Conservation (phyloP, 768 basidiomycete genomes). For the Collybia mongolica region DNA sequence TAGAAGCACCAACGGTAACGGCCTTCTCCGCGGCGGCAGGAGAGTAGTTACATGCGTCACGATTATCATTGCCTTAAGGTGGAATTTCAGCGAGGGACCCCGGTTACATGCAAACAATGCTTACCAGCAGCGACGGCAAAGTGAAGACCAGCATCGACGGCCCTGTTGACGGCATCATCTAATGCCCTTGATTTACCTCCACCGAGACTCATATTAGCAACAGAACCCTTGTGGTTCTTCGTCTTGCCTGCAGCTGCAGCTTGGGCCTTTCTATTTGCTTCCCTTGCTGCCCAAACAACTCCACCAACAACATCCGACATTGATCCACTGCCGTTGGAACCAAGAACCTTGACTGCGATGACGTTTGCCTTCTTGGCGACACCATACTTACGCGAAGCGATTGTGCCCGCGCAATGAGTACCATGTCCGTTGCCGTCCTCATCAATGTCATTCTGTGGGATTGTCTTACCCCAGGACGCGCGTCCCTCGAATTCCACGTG, state of each 20-base stretch:
- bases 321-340: conserved; percentile 90
- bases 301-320: conserved; percentile 95
- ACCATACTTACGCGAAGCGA: conserved; percentile 91
- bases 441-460: conserved; percentile 81
- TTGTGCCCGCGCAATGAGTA: conserved; percentile 93
- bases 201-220: conserved; percentile 97
- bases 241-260: conserved; percentile 77
- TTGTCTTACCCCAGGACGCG: conserved; percentile 90
- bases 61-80: conserved; percentile 73
- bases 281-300: conserved; percentile 72
- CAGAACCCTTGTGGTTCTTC: conserved; percentile 82
- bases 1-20: conserved; percentile 92
- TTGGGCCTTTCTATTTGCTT: conserved; percentile 52
- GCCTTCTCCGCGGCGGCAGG: conserved; percentile 89
- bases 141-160: conserved; percentile 84
- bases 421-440: conserved; percentile 96
- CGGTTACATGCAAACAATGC: too few species aligned
- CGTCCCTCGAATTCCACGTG: conserved; percentile 90
- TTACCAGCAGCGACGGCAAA: conserved; percentile 95
- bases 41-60: conserved; percentile 90
- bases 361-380: conserved; percentile 93
- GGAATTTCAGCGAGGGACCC: conserved; percentile 1
- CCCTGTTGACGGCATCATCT: conserved; percentile 81
- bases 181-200: conserved; percentile 89
- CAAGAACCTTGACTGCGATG: conserved; percentile 90